phyloP scores from a whole-genome alignment of 306 rosid genomes.

The Lotus japonicus region DNA sequence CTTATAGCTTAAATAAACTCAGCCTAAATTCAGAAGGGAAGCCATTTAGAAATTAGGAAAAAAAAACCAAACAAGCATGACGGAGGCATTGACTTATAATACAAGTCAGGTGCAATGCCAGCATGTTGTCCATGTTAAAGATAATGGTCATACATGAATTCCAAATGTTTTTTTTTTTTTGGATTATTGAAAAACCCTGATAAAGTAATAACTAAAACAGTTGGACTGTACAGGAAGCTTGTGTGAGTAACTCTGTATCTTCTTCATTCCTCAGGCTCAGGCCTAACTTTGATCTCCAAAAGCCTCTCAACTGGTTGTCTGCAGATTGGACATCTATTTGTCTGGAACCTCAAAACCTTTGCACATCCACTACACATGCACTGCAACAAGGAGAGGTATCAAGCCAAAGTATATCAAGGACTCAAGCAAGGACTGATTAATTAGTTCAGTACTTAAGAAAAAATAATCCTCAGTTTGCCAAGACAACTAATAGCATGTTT shows the following conservation, averaged over 20 bases:
- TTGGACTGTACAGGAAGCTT: slow-evolving; percentile 40
- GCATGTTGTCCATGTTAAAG: slow-evolving; percentile 23
- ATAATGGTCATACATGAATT: slow-evolving; percentile 14
- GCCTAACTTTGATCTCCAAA: slow-evolving; percentile 78
- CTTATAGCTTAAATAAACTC: too few relatives aligned
- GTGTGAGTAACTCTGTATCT: not conserved
- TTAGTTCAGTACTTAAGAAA: too few relatives aligned
- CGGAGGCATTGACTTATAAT: slow-evolving; percentile 28
- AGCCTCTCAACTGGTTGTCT: slow-evolving; percentile 97
- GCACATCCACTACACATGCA: slow-evolving; percentile 96
- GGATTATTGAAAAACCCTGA: slow-evolving; percentile 29
- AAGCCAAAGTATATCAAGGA: slow-evolving; percentile 1
- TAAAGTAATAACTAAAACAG: slow-evolving; percentile 23
- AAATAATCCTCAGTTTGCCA: too few relatives aligned
- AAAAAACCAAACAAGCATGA: slow-evolving; percentile 24
- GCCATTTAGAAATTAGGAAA: slow-evolving; percentile 12
- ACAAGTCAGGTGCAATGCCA: slow-evolving; percentile 35
- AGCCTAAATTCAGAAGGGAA: not conserved
- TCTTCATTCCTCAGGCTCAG: slow-evolving; percentile 55
- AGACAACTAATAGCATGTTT: too few relatives aligned
- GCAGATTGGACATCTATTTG: slow-evolving; percentile 93
- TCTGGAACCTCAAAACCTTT: slow-evolving; percentile 80
- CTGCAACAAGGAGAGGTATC: slow-evolving; percentile 41
- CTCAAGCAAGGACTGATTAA: not conserved
- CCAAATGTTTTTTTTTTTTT: not conserved